Evolutionary conservation across 495 filamentous ascomycete species (phyloP).

Genomic region (Tetracladium setigerum): DNA sequence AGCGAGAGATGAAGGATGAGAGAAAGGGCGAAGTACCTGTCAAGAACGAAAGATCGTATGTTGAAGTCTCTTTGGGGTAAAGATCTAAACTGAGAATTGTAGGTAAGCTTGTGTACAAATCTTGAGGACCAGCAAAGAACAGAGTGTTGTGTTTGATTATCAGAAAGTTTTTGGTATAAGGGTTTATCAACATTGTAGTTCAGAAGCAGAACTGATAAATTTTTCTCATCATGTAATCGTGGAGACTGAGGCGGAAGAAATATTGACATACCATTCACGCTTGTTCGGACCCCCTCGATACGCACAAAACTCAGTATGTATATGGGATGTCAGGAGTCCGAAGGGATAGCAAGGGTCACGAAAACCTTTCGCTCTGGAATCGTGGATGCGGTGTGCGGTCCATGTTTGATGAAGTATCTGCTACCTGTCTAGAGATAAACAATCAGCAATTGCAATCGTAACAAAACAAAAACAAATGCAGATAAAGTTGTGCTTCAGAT

Average conservation of each 20-base stretch:
- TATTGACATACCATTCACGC: slow-evolving; percentile 3
- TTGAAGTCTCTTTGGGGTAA: not conserved
- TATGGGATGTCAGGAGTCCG: too few species aligned
- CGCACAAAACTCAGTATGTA: too few species aligned
- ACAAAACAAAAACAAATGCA: slow-evolving; percentile 12
- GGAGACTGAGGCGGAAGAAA: not conserved
- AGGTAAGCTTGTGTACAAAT: slow-evolving; percentile 1
- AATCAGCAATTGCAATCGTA: slow-evolving; percentile 15
- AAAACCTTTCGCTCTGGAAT: too few species aligned
- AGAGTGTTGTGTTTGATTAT: slow-evolving; percentile 14
- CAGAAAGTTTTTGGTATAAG: slow-evolving; percentile 71
- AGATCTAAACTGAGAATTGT: slow-evolving; percentile 2
- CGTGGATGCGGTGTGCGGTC: not conserved
- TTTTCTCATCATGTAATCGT: slow-evolving; percentile 65
- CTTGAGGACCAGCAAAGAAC: slow-evolving; percentile 16
- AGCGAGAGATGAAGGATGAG: slow-evolving; percentile 7
- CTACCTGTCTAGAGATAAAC: not conserved
- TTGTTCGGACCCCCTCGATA: too few species aligned
- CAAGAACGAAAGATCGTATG: slow-evolving; percentile 15
- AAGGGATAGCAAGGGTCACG: too few species aligned
- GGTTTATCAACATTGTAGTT: slow-evolving; percentile 69
- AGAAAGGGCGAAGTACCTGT: slow-evolving; percentile 13
- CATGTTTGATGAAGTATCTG: not conserved
- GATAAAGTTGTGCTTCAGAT: slow-evolving; percentile 61
- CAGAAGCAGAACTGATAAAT: slow-evolving; percentile 94